These are phyloP conservation scores for Aureobasidium sp. DNA, from an alignment of 2,329 filamentous ascomycete genomes.

Conservation along the genomic window DNA sequence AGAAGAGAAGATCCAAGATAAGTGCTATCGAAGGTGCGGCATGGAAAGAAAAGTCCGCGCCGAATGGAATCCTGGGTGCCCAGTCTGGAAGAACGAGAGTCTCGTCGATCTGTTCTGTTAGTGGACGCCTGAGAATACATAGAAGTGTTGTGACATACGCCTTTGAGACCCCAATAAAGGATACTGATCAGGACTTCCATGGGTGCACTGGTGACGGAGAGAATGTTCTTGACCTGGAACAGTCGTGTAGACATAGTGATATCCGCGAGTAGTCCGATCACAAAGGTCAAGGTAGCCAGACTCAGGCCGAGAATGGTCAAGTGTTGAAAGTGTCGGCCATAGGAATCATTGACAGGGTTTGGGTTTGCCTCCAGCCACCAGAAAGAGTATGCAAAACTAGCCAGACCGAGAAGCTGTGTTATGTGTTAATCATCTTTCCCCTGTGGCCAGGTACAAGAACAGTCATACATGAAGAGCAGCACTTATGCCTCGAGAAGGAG, in stretches of 20 bases:
- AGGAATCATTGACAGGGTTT: conserved; percentile 42
- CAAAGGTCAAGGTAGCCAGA: conserved; percentile 53
- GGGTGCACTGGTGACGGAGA: conserved; percentile 58
- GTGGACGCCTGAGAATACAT: conserved; percentile 13
- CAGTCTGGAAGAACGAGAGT: conserved; percentile 45
- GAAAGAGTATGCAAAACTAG: conserved; percentile 37
- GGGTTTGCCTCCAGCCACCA: conserved; percentile 29
- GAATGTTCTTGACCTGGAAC: conserved; percentile 58
- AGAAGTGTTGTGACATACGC: conserved; percentile 27
- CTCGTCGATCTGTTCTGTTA: conserved; percentile 30
- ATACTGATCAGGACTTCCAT: conserved; percentile 62
- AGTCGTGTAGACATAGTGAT: conserved; percentile 48
- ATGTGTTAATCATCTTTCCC: not conserved
- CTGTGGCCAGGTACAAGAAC: not conserved
- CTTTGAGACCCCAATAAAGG: conserved; percentile 62
- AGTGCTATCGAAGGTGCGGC: conserved; percentile 57
- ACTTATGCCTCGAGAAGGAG: conserved; percentile 57
- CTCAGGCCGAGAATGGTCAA: conserved; percentile 65
- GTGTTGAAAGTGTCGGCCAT: conserved; percentile 63
- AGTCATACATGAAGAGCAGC: conserved; percentile 48
- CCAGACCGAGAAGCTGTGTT: conserved; percentile 29
- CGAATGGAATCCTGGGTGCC: conserved; percentile 32
- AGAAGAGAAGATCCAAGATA: conserved; percentile 54
- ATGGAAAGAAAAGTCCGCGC: conserved; percentile 57
- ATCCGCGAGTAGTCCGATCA: conserved; percentile 55